A percentile compares a stretch with the other conserved stretches of the same genome.
phyloP scores from a whole-genome alignment of 495 filamentous ascomycete genomes.

The Trichoderma asperelloides region DNA sequence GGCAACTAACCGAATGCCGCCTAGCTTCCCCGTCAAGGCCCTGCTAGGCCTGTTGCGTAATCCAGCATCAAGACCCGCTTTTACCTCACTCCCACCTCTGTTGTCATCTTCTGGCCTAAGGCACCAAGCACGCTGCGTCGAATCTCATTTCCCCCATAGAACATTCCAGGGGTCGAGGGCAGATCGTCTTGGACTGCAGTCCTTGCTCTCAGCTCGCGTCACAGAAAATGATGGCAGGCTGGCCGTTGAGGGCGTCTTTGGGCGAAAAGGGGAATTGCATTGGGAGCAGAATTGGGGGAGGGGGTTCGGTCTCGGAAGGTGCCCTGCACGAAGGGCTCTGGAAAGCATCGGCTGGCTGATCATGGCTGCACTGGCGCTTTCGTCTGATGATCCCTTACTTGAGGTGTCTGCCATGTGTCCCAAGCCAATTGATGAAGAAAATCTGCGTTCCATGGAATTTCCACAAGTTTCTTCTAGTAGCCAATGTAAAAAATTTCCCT shows the following conservation, averaged over 20 bases:
- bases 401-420: neutral
- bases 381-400: neutral
- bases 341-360: neutral
- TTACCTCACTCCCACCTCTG: neutral
- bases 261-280: neutral
- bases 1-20: neutral
- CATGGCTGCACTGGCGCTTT: neutral
- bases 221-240: neutral
- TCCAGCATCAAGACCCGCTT: neutral
- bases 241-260: neutral
- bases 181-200: neutral
- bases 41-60: neutral
- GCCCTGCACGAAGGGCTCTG: neutral
- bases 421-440: neutral
- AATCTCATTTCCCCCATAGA: constrained; percentile 5
- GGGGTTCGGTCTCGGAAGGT: neutral
- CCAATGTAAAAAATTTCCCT: neutral
- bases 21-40: neutral
- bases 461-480: neutral
- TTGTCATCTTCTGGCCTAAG: neutral
- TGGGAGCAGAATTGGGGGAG: neutral
- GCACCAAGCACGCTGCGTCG: neutral
- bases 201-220: neutral
- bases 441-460: neutral
- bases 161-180: neutral